Percentiles rank a stretch among this genome's conserved stretches.
Evolutionary conservation across 1,284 basidiomycete genomes (phyloP).

Genomic region (Inonotus obliquus): DNA sequence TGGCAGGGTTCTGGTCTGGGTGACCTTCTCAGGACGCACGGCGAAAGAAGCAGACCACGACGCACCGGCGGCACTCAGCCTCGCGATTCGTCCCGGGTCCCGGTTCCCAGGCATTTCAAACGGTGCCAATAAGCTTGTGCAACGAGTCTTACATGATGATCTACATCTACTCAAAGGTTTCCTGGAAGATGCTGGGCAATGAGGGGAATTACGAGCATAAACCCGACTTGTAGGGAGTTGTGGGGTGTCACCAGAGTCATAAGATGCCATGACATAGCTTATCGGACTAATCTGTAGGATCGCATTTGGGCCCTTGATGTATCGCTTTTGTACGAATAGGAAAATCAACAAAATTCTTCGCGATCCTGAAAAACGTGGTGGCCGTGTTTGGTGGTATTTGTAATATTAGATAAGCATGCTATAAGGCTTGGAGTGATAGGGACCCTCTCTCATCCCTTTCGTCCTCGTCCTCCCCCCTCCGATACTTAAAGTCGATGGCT

Average conservation of each 20-base stretch:
- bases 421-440: not conserved
- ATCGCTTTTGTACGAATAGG: not conserved
- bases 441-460: not conserved
- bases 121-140: not conserved
- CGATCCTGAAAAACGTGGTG: slow-evolving; percentile 4
- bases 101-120: not conserved
- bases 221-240: not conserved
- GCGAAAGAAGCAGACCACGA: not conserved
- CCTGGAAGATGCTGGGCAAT: not conserved
- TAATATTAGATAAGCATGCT: not conserved
- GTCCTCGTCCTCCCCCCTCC: slow-evolving; percentile 2
- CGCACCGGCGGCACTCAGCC: not conserved
- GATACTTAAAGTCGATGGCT: not conserved
- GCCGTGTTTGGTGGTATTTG: slow-evolving; percentile 5
- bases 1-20: not conserved
- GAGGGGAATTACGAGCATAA: not conserved
- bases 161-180: not conserved
- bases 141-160: not conserved
- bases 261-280: slow-evolving; percentile 2
- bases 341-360: not conserved
- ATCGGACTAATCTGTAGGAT: not conserved
- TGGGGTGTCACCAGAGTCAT: not conserved
- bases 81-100: not conserved
- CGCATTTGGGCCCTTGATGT: not conserved
- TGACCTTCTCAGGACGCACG: not conserved